These are phyloP conservation scores for Diospyros kaki DNA, from an alignment of 148 eudicot species.

Conservation along the genomic window DNA sequence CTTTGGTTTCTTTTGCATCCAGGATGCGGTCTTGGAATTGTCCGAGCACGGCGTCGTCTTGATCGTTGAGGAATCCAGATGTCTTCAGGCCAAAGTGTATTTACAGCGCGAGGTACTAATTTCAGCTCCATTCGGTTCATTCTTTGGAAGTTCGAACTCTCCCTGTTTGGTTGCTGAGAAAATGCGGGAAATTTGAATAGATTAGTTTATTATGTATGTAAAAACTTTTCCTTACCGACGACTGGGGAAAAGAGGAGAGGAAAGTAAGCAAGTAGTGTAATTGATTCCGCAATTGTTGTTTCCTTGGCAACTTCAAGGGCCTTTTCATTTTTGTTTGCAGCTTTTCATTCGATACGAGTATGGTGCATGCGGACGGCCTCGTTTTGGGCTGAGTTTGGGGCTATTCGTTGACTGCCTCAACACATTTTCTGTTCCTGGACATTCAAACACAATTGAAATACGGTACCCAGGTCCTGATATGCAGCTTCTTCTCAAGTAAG, in stretches of 20 bases:
- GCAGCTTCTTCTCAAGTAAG: conserved; percentile 90
- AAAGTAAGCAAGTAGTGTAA: too few species aligned
- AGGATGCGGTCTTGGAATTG: conserved; percentile 88
- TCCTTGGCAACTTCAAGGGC: background rate
- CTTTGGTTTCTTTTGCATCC: background rate
- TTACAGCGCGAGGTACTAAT: conserved; percentile 75
- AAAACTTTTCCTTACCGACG: background rate
- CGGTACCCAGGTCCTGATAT: conserved; percentile 97
- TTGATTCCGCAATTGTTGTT: background rate
- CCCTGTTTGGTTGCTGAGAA: conserved; percentile 6
- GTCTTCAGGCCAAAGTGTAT: conserved; percentile 97
- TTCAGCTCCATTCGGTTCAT: background rate
- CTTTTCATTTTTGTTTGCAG: conserved; percentile 32
- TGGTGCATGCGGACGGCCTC: conserved; percentile 75
- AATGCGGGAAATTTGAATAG: background rate
- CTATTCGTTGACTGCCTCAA: conserved; percentile 79
- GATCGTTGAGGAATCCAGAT: conserved; percentile 82
- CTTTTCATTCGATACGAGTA: conserved; percentile 74
- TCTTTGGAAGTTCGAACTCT: too few species aligned
- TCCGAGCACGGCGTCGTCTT: conserved; percentile 90
- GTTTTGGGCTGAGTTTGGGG: conserved; percentile 90
- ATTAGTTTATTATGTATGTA: background rate
- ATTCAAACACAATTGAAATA: conserved; percentile 58
- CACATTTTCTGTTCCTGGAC: conserved; percentile 77
- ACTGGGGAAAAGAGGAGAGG: too few species aligned